Evolutionary conservation across 495 filamentous ascomycete genomes (phyloP).

Genomic region (Choiromyces venosus): DNA sequence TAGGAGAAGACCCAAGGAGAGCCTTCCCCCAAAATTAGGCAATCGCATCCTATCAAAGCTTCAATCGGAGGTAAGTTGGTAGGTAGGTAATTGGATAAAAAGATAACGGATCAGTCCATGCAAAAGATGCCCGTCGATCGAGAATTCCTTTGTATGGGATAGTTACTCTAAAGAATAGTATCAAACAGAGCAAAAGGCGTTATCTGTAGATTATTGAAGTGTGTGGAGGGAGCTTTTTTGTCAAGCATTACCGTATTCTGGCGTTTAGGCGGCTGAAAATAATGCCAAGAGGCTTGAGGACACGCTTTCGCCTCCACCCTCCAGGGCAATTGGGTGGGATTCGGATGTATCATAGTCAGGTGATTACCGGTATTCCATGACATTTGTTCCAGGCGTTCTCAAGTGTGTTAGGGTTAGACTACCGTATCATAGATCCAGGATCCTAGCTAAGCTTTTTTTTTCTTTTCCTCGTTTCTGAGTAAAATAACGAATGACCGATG

Average conservation of each 20-base stretch:
- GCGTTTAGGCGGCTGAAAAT: conserved; percentile 17
- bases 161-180: neutral
- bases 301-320: conserved; percentile 27
- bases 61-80: conserved; percentile 11
- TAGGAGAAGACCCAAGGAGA: conserved; percentile 25
- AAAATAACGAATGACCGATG: conserved; percentile 2
- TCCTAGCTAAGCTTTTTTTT: neutral
- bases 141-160: neutral
- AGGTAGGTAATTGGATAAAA: neutral
- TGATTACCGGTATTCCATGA: neutral
- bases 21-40: conserved; percentile 24
- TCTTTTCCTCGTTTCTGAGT: neutral
- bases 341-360: neutral
- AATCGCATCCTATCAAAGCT: conserved; percentile 31
- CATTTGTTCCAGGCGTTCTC: neutral
- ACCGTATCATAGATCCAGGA: neutral
- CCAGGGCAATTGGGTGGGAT: neutral
- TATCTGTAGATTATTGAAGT: neutral
- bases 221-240: neutral
- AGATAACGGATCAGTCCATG: conserved; percentile 11
- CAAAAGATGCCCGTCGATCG: neutral
- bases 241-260: neutral
- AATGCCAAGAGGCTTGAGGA: conserved; percentile 31
- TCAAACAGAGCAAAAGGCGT: neutral
- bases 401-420: neutral